Evolutionary conservation across 371 early-diverging fungal species (phyloP), one percentile per base, ranked within the genome.

Genomic region (Syncephalastrum sp.): DNA sequence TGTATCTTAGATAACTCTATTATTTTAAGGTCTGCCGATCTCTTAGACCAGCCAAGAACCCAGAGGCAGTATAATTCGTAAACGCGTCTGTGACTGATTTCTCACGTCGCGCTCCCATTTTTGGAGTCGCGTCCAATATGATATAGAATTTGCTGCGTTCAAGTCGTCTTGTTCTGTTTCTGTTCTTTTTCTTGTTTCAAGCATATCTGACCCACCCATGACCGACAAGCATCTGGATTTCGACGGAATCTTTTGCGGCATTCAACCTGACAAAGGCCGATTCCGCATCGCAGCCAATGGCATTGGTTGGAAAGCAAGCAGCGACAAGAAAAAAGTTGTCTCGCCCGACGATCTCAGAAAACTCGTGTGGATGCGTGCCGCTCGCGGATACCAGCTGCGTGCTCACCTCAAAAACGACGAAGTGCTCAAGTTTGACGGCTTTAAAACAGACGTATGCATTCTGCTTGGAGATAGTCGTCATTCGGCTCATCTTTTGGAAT

Each of bases 401-500:
- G 77, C 97, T 47, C 65, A 74, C 44, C 68, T 82, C 43, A 89
- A 88, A 46, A 88, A 93, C 61, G 88, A 89, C 16, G 70, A 66
- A 3, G 70, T 90, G 42, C 73, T 82, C 54, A 93, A 89, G 74
- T 94, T 97, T 72, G 96, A 96, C 74, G 93, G 93, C 2, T 95
- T 98, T 61, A 78, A 79, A 25, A 66, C 79, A 53, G 94, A 95
- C 45, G 94, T 91, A 61, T 38, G 64, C 21, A 43, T 43, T 43
- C 16, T 48, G 43, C 6, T 33, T 29, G 25, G 46, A 43, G 59
- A 48, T 46, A 50, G 41, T 47, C 38, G 21, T 53, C 3, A 57
- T 29, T 50, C 21, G 33, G 13, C 21, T 10, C 44, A 42, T 19
- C 10, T 33, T 58, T 54, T 15, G 60, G 52, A 13, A 16, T 76